Percentiles rank a stretch among this genome's conserved stretches.
Evolutionary conservation across 805 yeast genomes (phyloP).

Genomic region (Yamadazyma paraphyllophila): DNA sequence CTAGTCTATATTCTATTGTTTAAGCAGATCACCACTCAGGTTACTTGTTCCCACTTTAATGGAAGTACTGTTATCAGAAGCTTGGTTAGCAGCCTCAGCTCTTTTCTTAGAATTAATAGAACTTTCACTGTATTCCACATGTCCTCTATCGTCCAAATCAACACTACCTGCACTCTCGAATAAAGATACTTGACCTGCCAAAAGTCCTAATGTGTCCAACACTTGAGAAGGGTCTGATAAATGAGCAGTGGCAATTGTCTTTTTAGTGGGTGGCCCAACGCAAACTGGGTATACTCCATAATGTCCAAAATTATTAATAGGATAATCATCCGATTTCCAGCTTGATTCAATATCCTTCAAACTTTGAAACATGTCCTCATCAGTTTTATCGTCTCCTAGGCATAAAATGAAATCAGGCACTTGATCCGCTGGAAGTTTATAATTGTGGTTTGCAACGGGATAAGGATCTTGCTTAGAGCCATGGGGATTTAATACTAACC

Average conservation of each 20-base stretch:
- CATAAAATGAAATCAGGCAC: conserved; percentile 85
- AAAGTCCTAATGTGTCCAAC: conserved; percentile 74
- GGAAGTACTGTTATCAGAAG: neutral
- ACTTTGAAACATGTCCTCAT: conserved; percentile 94
- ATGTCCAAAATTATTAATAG: conserved; percentile 46
- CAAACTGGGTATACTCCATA: conserved; percentile 81
- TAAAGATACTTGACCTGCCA: conserved; percentile 74
- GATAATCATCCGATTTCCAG: conserved; percentile 45
- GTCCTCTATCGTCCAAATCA: conserved; percentile 76
- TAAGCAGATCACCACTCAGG: neutral
- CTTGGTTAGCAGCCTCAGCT: conserved; percentile 21
- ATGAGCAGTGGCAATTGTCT: conserved; percentile 83
- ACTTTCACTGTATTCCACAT: conserved; percentile 48
- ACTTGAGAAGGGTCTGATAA: conserved; percentile 82
- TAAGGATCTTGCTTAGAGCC: conserved; percentile 50
- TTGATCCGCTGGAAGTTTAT: conserved; percentile 36
- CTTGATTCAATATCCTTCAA: conserved; percentile 58
- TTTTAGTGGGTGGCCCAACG: conserved; percentile 88
- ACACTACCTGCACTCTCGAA: conserved; percentile 79
- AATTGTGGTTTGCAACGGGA: conserved; percentile 21
- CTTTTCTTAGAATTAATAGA: conserved; percentile 40
- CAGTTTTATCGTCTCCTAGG: conserved; percentile 94
- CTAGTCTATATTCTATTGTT: neutral
- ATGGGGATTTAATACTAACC: conserved; percentile 65
- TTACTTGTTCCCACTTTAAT: neutral